Evolutionary conservation across 2,329 filamentous ascomycete species (phyloP).

Genomic region (Sarocladiaceae sp.): DNA sequence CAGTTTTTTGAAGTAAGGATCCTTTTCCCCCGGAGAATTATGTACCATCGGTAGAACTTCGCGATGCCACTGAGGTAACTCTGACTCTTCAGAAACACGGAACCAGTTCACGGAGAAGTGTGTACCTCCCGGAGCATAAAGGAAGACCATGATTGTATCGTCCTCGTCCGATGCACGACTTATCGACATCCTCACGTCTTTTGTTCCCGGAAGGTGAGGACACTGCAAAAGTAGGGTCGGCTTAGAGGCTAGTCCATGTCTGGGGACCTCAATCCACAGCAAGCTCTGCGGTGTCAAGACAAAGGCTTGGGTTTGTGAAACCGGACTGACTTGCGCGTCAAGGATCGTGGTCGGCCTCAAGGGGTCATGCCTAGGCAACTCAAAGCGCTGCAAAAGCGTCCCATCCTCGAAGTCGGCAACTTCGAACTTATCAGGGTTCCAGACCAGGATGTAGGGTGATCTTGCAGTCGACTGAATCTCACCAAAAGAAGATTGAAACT

Average conservation of each 20-base stretch:
- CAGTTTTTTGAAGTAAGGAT: constrained; percentile 7
- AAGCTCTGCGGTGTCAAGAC: constrained; percentile 53
- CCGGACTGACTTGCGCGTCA: constrained; percentile 46
- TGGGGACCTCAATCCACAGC: constrained; percentile 40
- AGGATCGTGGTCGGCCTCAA: constrained; percentile 42
- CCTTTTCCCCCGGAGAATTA: background rate
- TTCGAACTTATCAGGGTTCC: constrained; percentile 31
- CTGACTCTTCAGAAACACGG: constrained; percentile 15
- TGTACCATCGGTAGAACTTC: constrained; percentile 23
- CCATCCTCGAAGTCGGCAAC: constrained; percentile 32
- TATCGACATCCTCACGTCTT: constrained; percentile 24
- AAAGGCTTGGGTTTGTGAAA: constrained; percentile 45
- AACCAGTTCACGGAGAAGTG: constrained; percentile 34
- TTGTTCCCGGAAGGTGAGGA: constrained; percentile 22
- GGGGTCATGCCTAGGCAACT: constrained; percentile 14
- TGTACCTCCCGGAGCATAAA: constrained; percentile 26
- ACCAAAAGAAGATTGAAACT: constrained; percentile 17
- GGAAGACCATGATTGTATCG: constrained; percentile 24
- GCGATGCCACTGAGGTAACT: constrained; percentile 33
- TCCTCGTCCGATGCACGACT: constrained; percentile 20
- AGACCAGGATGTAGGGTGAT: constrained; percentile 27
- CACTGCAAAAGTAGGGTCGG: constrained; percentile 23
- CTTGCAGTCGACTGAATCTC: constrained; percentile 11
- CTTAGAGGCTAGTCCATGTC: constrained; percentile 12
- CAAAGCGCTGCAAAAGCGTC: constrained; percentile 21